Evolutionary conservation across 352 stramenopile species (phyloP).

Genomic region (Globisporangium spiculum): DNA sequence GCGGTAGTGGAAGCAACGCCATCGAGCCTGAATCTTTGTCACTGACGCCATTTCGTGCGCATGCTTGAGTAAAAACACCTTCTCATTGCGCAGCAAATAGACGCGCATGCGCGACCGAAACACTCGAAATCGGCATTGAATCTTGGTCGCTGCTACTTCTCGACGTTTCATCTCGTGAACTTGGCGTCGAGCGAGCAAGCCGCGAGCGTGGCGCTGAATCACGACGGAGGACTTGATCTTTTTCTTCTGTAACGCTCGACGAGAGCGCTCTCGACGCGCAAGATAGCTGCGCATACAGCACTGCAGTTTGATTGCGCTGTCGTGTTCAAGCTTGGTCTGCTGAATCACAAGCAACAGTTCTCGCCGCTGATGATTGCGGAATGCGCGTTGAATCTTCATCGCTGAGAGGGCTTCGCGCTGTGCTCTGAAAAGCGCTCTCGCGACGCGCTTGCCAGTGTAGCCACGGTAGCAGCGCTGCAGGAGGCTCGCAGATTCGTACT

Average conservation of each 20-base stretch:
- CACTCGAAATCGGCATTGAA: conserved; percentile 54
- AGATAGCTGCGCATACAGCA: conserved; percentile 47
- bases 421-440: conserved; percentile 54
- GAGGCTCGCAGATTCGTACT: conserved; percentile 43
- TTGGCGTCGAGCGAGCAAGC: conserved; percentile 40
- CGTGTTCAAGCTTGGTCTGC: conserved; percentile 55
- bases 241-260: conserved; percentile 17
- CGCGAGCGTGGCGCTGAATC: conserved; percentile 53
- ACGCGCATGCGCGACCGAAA: conserved; percentile 38
- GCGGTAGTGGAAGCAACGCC: conserved; percentile 32
- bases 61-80: conserved; percentile 23
- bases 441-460: conserved; percentile 70
- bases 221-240: conserved; percentile 27
- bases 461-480: conserved; percentile 79
- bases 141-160: conserved; percentile 39
- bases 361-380: conserved; percentile 58
- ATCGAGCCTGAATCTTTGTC: conserved; percentile 48
- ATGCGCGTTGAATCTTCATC: conserved; percentile 61
- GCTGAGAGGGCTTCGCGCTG: conserved; percentile 60
- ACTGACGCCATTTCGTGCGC: conserved; percentile 33
- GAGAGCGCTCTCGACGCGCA: conserved; percentile 44
- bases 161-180: conserved; percentile 25
- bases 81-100: conserved; percentile 37
- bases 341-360: conserved; percentile 63
- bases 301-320: conserved; percentile 53